phyloP scores from a whole-genome alignment of 106 monocot species.

The Allium cepa region DNA sequence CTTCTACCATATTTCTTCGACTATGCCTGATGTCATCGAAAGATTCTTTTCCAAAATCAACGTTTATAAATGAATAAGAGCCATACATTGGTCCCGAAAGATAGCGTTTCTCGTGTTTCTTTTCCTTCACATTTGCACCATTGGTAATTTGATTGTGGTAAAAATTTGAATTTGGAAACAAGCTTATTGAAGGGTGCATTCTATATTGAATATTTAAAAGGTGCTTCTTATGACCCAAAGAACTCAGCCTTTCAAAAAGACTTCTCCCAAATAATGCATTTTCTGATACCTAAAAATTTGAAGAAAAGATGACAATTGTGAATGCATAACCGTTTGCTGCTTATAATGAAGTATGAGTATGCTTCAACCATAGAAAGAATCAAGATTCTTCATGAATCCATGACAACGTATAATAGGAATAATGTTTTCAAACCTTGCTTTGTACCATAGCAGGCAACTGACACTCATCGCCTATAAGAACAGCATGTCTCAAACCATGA shows the following conservation, averaged over 20 bases:
- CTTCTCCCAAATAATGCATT: constrained; percentile 52
- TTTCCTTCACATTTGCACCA: constrained; percentile 23
- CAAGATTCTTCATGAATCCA: no score
- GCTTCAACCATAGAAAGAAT: not conserved
- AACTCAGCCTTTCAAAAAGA: constrained; percentile 54
- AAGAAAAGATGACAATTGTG: no score
- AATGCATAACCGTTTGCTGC: not conserved
- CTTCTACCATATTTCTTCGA: constrained; percentile 48
- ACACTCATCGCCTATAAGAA: constrained; percentile 66
- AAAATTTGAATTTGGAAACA: constrained; percentile 54
- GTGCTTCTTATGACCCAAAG: constrained; percentile 48
- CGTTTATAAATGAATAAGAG: constrained; percentile 28
- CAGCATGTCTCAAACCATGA: constrained; percentile 25
- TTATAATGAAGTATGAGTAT: no score
- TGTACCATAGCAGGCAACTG: constrained; percentile 60
- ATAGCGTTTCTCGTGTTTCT: constrained; percentile 9
- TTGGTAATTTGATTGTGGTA: constrained; percentile 25
- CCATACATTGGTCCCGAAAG: constrained; percentile 23
- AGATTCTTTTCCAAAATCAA: constrained; percentile 22
- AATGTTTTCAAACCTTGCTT: constrained; percentile 41
- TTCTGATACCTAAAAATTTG: constrained; percentile 23
- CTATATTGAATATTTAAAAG: constrained; percentile 61
- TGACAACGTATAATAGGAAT: no score
- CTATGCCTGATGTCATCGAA: constrained; percentile 31
- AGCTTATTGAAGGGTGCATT: constrained; percentile 78